Evolutionary conservation across 2,329 filamentous ascomycete genomes (phyloP).

Genomic region (Trichoderma brevicompactum): DNA sequence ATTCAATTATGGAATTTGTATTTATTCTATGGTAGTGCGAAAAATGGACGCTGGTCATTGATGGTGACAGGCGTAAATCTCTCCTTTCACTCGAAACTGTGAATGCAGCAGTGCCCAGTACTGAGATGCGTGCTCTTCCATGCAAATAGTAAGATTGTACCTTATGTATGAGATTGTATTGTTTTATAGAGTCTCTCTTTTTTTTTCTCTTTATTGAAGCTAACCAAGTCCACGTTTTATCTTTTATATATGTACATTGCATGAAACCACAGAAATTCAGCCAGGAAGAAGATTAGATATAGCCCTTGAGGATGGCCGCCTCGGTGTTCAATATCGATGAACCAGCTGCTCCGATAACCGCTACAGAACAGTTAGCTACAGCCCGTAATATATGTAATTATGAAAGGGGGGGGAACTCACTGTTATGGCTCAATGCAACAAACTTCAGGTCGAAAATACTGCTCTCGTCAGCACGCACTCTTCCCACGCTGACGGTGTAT

Average conservation of each 20-base stretch:
- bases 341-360: constrained; percentile 94
- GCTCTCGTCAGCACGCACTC: constrained; percentile 81
- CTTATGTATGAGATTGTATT: not conserved
- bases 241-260: constrained; percentile 19
- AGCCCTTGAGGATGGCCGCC: constrained; percentile 87
- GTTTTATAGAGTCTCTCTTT: not conserved
- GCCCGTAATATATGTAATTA: not conserved
- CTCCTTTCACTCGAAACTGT: no score
- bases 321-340: constrained; percentile 95
- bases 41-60: constrained; percentile 3
- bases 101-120: no score
- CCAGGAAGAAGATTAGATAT: constrained; percentile 55
- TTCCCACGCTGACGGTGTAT: constrained; percentile 89
- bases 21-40: not conserved
- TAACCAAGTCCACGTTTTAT: constrained; percentile 10
- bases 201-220: not conserved
- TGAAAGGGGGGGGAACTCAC: constrained; percentile 47
- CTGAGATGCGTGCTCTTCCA: no score
- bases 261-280: not conserved
- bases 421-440: constrained; percentile 84
- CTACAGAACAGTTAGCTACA: constrained; percentile 42
- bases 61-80: not conserved
- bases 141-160: not conserved
- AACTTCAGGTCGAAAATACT: constrained; percentile 96
- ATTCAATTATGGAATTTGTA: constrained; percentile 11